These are phyloP conservation scores for Sorghum bicolor DNA, from an alignment of 176 grass and related monocot genomes.

Conservation along the genomic window Sorghum_bicolor_NCBIv3 NC_012875.2:51509501-51510000, in stretches of 20 bases:
- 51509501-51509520: neutral
- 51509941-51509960: conserved; percentile 78
- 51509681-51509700: conserved; percentile 21
- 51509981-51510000: conserved; percentile 80
- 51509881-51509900: conserved; percentile 86
- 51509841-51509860: conserved; percentile 16
- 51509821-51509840: conserved; percentile 28
- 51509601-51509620: conserved; percentile 20
- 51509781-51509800: conserved; percentile 23
- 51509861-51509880: conserved; percentile 72
- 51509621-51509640: conserved; percentile 17
- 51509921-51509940: conserved; percentile 52
- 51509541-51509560: neutral
- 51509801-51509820: conserved; percentile 17
- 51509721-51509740: conserved; percentile 44
- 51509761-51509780: neutral
- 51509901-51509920: conserved; percentile 67
- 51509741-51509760: conserved; percentile 25
- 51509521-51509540: neutral
- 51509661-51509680: conserved; percentile 40
- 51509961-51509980: conserved; percentile 72
- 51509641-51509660: conserved; percentile 17
- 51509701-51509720: conserved; percentile 1
- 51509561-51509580: conserved; percentile 2
- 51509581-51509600: neutral